phyloP scores from a whole-genome alignment of 306 rosid genomes.

The Medicago ruthenica region DNA sequence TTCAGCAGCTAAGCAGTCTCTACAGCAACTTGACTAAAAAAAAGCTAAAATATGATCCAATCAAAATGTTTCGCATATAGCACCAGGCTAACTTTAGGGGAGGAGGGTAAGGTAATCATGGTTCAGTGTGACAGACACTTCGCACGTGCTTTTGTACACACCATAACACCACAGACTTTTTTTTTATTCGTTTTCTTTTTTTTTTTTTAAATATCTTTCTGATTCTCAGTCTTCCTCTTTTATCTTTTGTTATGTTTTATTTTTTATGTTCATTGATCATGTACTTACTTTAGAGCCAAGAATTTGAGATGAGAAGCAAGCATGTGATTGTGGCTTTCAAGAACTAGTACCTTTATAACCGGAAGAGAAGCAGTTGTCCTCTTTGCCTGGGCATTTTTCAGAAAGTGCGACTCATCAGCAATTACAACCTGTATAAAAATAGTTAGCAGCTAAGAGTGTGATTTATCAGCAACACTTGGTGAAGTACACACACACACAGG shows the following conservation, averaged over 20 bases:
- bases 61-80: conserved; percentile 29
- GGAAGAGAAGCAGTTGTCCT: conserved; percentile 90
- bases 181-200: conserved; percentile 3
- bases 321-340: conserved; percentile 38
- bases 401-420: conserved; percentile 96
- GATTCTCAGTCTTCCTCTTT: conserved; percentile 6
- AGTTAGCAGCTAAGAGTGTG: conserved; percentile 42
- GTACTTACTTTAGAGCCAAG: conserved; percentile 16
- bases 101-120: conserved; percentile 32
- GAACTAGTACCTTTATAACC: conserved; percentile 72
- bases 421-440: conserved; percentile 81
- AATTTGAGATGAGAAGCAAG: conserved; percentile 35
- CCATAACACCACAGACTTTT: background rate
- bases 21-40: background rate
- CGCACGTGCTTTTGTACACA: conserved; percentile 27
- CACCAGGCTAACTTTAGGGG: conserved; percentile 26
- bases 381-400: conserved; percentile 97
- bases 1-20: conserved; percentile 11
- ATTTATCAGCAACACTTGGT: conserved; percentile 29
- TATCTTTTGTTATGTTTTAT: background rate
- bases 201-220: conserved; percentile 29
- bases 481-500: conserved; percentile 23
- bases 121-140: conserved; percentile 14
- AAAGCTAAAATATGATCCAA: conserved; percentile 26
- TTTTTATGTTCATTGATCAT: conserved; percentile 19